A percentile compares a stretch with the other conserved stretches of the same genome.
Evolutionary conservation across 805 yeast genomes (phyloP).

Genomic region (Ogataea minuta): DNA sequence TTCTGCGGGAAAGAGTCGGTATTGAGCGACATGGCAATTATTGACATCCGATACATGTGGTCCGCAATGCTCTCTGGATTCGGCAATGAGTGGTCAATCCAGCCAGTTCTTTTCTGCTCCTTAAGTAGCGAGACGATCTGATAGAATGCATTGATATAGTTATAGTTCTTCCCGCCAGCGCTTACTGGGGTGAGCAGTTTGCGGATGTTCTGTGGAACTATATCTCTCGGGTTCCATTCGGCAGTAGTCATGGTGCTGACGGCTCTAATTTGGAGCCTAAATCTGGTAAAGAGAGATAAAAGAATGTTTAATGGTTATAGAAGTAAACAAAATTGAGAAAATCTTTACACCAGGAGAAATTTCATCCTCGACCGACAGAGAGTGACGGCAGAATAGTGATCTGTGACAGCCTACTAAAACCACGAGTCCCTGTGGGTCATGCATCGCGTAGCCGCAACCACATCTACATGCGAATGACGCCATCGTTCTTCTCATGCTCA

Average conservation of each 20-base stretch:
- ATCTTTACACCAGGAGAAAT: no score
- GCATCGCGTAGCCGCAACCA: background rate
- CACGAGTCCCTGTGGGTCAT: no score
- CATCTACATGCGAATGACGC: no score
- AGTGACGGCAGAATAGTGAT: no score
- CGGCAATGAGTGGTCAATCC: constrained; percentile 69
- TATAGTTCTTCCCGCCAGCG: constrained; percentile 18
- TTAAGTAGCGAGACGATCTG: constrained; percentile 73
- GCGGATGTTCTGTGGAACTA: constrained; percentile 40
- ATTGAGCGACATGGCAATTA: constrained; percentile 70
- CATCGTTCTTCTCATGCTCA: constrained; percentile 6
- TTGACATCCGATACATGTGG: constrained; percentile 94
- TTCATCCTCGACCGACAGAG: no score
- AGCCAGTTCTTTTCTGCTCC: constrained; percentile 85
- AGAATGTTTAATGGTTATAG: background rate
- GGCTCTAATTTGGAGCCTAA: background rate
- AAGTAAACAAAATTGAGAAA: background rate
- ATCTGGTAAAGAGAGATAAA: background rate
- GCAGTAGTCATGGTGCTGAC: constrained; percentile 18
- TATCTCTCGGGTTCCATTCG: constrained; percentile 46
- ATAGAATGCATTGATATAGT: constrained; percentile 35
- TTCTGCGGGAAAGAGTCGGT: constrained; percentile 17
- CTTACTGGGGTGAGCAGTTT: constrained; percentile 26
- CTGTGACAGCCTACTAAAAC: no score
- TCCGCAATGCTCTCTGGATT: constrained; percentile 78